These are phyloP conservation scores for Fabrea salina DNA, from an alignment of 169 alveolate genomes.

Conservation along the genomic window DNA sequence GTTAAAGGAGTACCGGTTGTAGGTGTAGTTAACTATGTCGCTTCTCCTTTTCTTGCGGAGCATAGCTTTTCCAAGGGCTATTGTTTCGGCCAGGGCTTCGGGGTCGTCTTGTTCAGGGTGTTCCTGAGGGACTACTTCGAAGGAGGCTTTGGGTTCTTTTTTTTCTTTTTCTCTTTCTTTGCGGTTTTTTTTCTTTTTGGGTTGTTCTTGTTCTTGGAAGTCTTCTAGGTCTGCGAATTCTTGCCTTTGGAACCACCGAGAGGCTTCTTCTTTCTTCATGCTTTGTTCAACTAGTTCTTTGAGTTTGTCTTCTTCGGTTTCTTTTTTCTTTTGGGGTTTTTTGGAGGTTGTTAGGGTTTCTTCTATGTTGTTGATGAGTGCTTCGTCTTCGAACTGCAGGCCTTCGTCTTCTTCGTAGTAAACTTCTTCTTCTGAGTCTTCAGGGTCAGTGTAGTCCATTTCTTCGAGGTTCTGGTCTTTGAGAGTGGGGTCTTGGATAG, in stretches of 20 bases:
- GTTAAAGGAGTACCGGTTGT: conserved; percentile 76
- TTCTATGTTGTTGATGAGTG: conserved; percentile 43
- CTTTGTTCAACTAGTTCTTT: conserved; percentile 31
- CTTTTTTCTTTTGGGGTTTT: conserved; percentile 42
- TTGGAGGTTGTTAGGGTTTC: conserved; percentile 29
- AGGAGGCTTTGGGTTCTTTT: conserved; percentile 49
- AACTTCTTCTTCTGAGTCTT: conserved; percentile 29
- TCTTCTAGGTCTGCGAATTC: conserved; percentile 43
- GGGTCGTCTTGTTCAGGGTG: conserved; percentile 61
- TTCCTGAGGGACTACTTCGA: conserved; percentile 52
- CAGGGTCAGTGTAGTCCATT: conserved; percentile 36
- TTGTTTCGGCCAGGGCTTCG: conserved; percentile 82
- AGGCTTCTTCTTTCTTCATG: conserved; percentile 49
- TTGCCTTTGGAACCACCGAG: conserved; percentile 42
- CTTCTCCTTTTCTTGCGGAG: conserved; percentile 76
- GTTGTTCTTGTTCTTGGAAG: conserved; percentile 36
- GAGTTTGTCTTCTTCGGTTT: background rate
- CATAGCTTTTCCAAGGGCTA: conserved; percentile 84
- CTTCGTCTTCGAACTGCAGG: conserved; percentile 19
- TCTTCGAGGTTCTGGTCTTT: conserved; percentile 21
- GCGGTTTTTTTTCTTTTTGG: conserved; percentile 47
- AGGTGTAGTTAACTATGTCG: conserved; percentile 72
- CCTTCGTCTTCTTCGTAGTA: conserved; percentile 39
- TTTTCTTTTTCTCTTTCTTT: conserved; percentile 47
- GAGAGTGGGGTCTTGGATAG: conserved; percentile 32